Percentiles rank a stretch among this genome's conserved stretches.
Conservation (phyloP, 2,329 filamentous ascomycete genomes). For the Stagonosporopsis vannaccii region DNA sequence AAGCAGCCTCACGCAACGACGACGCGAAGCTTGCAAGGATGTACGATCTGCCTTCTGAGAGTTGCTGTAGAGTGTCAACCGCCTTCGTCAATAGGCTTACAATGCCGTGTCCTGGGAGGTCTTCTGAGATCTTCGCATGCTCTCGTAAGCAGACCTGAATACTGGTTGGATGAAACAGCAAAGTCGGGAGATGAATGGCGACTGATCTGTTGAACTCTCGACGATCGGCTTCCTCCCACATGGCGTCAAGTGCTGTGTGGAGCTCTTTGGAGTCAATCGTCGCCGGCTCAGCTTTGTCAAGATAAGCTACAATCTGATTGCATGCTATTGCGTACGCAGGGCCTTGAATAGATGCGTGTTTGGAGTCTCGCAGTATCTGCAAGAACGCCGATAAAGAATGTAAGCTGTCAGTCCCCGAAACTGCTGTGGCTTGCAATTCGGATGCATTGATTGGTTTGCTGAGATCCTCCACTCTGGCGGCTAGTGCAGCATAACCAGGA, state of each 20-base stretch:
- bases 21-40: conserved; percentile 40
- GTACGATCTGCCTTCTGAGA: conserved; percentile 47
- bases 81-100: conserved; percentile 32
- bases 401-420: neutral
- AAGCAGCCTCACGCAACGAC: conserved; percentile 42
- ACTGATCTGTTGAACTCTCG: conserved; percentile 55
- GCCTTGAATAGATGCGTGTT: conserved; percentile 43
- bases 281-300: conserved; percentile 25
- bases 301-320: conserved; percentile 25
- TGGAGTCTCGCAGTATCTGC: conserved; percentile 31
- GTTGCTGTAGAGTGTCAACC: conserved; percentile 33
- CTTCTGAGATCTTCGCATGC: neutral
- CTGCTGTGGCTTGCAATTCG: neutral
- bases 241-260: conserved; percentile 36
- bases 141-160: conserved; percentile 27
- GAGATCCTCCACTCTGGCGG: conserved; percentile 15
- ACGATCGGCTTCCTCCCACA: conserved; percentile 59
- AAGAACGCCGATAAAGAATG: conserved; percentile 34
- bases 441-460: conserved; percentile 1
- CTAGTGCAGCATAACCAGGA: conserved; percentile 30
- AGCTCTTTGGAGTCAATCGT: conserved; percentile 25
- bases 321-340: conserved; percentile 39
- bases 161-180: conserved; percentile 49
- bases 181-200: conserved; percentile 45
- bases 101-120: conserved; percentile 14